Evolutionary conservation across 2,329 filamentous ascomycete genomes (phyloP), one percentile per base, ranked within the genome.

Genomic region (Diaporthe humulicola): DNA sequence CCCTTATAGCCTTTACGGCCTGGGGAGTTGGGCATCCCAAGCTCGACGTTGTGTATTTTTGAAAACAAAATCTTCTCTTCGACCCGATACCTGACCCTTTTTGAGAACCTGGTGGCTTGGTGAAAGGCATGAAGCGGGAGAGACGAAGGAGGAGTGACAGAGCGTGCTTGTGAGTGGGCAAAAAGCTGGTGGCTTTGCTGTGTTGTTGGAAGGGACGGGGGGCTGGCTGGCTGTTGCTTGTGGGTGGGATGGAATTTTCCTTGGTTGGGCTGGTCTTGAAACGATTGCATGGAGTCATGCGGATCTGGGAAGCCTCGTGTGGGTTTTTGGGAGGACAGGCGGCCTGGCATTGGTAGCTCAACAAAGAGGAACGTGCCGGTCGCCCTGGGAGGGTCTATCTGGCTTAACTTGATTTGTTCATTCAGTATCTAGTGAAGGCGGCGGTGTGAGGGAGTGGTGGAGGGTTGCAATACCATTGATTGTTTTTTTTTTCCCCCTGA

Each of bases 341-440:
- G 50, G 61, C 42, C 73, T 38, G 70, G 70, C 54, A 75, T 73
- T 75, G 73, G 54, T 75, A 75, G 73, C 73, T 75, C 73, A 74
- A 38, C n/a, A 38, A 38, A 74, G 73, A 74, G 73, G 70, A 74
- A 74, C 73, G 73, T 74, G 70, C 70, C 57, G 38, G 67, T 22
- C 57, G 56, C 7, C 28, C 71, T 71, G 45, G 56, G 25, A 69
- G 17, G 40, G 30, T 57, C 33, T 38, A 19, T 58, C 56, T 58
- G 33, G 33, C 54, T 36, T 57, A 19, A 19, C n/a, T 67, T 67
- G 42, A 36, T 19, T 67, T 52, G 28, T 57, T 30, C 54, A 67
- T 48, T 61, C 36, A 61, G 58, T 61, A 61, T 40, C n/a, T 67
- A 67, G 61, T 36, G 61, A 67, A 67, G 61, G 45, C n/a, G 38